Base-by-base conservation (phyloP, 2,329 filamentous ascomycete species). In the Arachnomyces sp. region DNA sequence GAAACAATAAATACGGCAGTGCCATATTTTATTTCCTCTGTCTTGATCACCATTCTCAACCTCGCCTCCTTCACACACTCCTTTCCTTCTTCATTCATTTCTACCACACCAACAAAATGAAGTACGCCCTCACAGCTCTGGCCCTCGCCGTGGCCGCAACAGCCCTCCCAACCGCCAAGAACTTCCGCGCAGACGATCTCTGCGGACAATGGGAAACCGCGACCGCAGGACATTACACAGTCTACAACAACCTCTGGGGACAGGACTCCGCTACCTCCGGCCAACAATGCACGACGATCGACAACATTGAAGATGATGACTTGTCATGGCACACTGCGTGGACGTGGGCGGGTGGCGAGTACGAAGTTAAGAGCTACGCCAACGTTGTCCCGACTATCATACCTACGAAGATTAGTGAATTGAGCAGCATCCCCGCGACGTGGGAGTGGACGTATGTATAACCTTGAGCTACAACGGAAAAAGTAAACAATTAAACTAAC, bases 221-320 rank as follows among this genome's bases (percentile, higher is more conserved):
- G 11, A 49, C 53, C 1, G 61, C 59, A 0, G 65, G 63, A 28
- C 58, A 55, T 31, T 74, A 68, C 54, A 73, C 61, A 34, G 49
- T 75, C 40, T 74, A 73, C 58, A 71, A 74, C 52, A 67, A 74
- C 57, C 68, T 72, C 47, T 75, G 72, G 72, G 70, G 70, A 17
- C 38, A 59, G 33, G 50, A 44, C 11, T 42, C 60, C 16, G 64
- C 61, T 13, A 44, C 49, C 17, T 25, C 20, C 20, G 67, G 67
- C 41, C 57, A 47, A 30, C 68, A 71, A 51, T 70, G 67, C 56
- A 67, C 65, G 3, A 61, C 58, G 3, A 47, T 71, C 6, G 56
- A 61, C 49, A 57, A 54, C 8, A 49, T 61, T 32, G 58, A 46
- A 36, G 58, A 58, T 36, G 55, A 38, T 48, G 58, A 40, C 2